These are phyloP conservation scores for Wallacemonas collosoma DNA, from an alignment of 208 protist species.

Conservation along the genomic window DNA sequence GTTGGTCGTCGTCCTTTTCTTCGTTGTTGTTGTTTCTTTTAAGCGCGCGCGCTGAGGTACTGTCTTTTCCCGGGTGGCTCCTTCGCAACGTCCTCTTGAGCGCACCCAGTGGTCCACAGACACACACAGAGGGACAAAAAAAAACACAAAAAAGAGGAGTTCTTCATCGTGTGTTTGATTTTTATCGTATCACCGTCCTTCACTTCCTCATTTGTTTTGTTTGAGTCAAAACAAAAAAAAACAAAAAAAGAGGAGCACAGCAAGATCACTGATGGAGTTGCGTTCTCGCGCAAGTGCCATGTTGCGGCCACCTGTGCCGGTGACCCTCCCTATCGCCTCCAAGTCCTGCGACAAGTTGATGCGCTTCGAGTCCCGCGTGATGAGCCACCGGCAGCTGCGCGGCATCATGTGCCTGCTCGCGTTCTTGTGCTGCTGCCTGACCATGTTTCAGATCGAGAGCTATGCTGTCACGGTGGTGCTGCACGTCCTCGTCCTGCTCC, in stretches of 20 bases:
- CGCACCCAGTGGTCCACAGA: too few relatives aligned
- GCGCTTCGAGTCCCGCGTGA: conserved; percentile 43
- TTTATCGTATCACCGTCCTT: background rate
- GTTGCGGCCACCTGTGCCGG: conserved; percentile 38
- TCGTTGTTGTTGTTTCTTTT: too few relatives aligned
- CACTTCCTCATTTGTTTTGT: background rate
- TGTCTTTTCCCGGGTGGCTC: too few relatives aligned
- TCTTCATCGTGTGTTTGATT: background rate
- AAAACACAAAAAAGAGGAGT: too few relatives aligned
- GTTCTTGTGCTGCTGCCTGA: conserved; percentile 48
- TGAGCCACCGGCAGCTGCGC: conserved; percentile 50
- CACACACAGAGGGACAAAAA: too few relatives aligned
- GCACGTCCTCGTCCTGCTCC: conserved; percentile 50
- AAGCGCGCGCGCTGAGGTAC: too few relatives aligned
- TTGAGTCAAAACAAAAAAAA: conserved; percentile 2
- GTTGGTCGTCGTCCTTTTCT: too few relatives aligned
- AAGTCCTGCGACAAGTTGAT: conserved; percentile 28
- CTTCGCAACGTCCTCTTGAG: too few relatives aligned
- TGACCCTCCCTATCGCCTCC: conserved; percentile 30
- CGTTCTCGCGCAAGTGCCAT: conserved; percentile 34
- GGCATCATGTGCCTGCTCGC: conserved; percentile 58
- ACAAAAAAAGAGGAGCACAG: background rate
- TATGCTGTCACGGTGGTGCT: conserved; percentile 34
- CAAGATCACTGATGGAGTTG: conserved; percentile 38
- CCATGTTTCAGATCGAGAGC: conserved; percentile 48